phyloP scores from a whole-genome alignment of 495 filamentous ascomycete genomes.

The Podospora australis region DNA sequence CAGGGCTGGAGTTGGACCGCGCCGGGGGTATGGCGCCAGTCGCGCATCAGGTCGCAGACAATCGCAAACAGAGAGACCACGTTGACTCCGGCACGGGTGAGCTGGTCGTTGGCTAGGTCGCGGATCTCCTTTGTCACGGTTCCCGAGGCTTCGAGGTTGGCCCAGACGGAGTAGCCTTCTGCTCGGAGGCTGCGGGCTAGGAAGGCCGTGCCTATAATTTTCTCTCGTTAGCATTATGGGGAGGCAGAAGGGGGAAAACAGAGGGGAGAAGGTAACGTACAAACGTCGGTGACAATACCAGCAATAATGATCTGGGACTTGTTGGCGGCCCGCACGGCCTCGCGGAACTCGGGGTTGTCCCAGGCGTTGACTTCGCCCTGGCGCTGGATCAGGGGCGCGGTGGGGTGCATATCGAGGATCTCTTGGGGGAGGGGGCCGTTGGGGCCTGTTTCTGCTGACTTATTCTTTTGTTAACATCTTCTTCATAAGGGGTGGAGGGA shows the following conservation, averaged over 20 bases:
- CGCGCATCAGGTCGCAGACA: slow-evolving; percentile 66
- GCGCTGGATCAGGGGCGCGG: slow-evolving; percentile 58
- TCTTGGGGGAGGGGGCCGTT: slow-evolving; percentile 69
- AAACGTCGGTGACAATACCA: slow-evolving; percentile 73
- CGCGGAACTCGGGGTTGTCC: slow-evolving; percentile 68
- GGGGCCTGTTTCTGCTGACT: slow-evolving; percentile 35
- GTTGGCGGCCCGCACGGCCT: slow-evolving; percentile 56
- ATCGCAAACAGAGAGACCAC: slow-evolving; percentile 61
- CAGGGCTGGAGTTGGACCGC: slow-evolving; percentile 55
- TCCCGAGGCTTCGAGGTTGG: slow-evolving; percentile 67
- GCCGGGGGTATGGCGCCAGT: slow-evolving; percentile 68
- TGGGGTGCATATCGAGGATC: slow-evolving; percentile 61
- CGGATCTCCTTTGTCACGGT: slow-evolving; percentile 39
- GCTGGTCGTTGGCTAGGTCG: slow-evolving; percentile 57
- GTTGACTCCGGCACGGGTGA: slow-evolving; percentile 62
- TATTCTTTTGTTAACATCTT: not conserved
- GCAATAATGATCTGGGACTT: slow-evolving; percentile 67
- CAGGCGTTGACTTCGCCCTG: slow-evolving; percentile 75
- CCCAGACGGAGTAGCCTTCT: slow-evolving; percentile 71
- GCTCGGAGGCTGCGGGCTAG: slow-evolving; percentile 63
- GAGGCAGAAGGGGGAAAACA: not conserved
- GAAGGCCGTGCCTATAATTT: slow-evolving; percentile 53
- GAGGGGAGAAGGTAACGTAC: slow-evolving; percentile 31
- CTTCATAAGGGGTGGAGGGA: not conserved
- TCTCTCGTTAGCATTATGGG: not conserved